phyloP scores from a whole-genome alignment of 1,139 yeast genomes.

The Kodamaea alishanica region DNA sequence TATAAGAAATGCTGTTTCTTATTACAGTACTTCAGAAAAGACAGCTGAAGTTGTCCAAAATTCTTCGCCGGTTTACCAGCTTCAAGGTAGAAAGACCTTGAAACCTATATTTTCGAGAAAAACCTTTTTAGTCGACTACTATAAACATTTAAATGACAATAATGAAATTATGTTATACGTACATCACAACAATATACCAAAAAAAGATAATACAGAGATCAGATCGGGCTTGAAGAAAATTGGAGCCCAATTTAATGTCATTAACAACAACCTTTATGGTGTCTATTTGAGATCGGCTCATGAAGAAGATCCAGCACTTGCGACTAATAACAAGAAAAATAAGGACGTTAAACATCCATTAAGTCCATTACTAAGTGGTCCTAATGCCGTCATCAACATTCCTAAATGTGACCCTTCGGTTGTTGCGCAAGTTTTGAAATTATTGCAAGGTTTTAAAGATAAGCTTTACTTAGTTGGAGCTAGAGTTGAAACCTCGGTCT shows the following conservation, averaged over 20 bases:
- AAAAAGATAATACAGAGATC: constrained; percentile 60
- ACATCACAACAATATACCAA: constrained; percentile 79
- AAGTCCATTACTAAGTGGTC: constrained; percentile 69
- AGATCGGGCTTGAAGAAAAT: constrained; percentile 58
- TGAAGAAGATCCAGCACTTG: constrained; percentile 72
- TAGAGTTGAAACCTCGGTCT: constrained; percentile 59
- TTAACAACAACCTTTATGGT: constrained; percentile 65
- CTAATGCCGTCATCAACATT: constrained; percentile 77
- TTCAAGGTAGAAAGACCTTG: constrained; percentile 37
- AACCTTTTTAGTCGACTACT: constrained; percentile 77
- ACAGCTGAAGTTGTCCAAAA: not conserved
- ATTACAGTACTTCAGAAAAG: not conserved
- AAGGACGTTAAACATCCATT: constrained; percentile 57
- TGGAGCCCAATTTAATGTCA: constrained; percentile 65
- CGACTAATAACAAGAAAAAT: constrained; percentile 47
- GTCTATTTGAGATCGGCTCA: constrained; percentile 72
- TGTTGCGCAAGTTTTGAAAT: constrained; percentile 59
- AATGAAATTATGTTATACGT: constrained; percentile 69
- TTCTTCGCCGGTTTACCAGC: constrained; percentile 7
- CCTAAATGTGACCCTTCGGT: constrained; percentile 65
- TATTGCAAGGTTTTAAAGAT: constrained; percentile 63
- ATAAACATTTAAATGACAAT: constrained; percentile 64
- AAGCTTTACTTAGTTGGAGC: constrained; percentile 83
- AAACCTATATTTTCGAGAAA: constrained; percentile 65
- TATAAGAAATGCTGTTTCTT: not conserved